Evolutionary conservation across 2,329 filamentous ascomycete species (phyloP), one percentile per base, ranked within the genome.

Genomic region (Microcyclosporella mali): DNA sequence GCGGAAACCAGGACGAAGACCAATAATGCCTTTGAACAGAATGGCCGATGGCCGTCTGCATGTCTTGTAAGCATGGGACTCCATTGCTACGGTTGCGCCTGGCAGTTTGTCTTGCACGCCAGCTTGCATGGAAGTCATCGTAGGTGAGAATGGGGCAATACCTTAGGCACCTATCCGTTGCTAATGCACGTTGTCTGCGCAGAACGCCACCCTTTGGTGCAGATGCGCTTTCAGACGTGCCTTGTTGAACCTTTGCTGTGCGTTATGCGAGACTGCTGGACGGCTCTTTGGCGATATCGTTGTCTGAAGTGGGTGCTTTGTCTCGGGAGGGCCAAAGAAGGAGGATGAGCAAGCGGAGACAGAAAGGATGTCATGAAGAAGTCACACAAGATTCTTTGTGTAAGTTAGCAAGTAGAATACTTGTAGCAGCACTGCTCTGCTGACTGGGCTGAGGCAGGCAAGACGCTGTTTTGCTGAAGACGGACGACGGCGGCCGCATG

Each of bases 321-420:
- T 61, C 53, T 59, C 55, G 56, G 51, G 28, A 32, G 44, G 47
- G 45, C 33, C 47, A 45, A 56, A 57, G 55, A 48, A 47, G 45
- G 49, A 34, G 42, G 49, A 46, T 35, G 37, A 46, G 51, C 50
- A 57, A 54, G 56, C 50, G 50, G 51, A 57, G 50, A 52, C 51
- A 54, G 53, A 53, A 56, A 55, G 55, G 50, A 51, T 46, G 48
- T 49, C 46, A 44, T 52, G 49, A 47, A 55, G 49, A 47, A 51
- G 53, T 58, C 51, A 52, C 52, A 59, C 57, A 54, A 55, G 56
- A 54, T 58, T 47, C 59, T 62, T 62, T 62, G 59, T 62, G 57
- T 43, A 44, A 55, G 53, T 35, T 50, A 50, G 49, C 44, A 42
- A 47, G 30, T 48, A 53, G 45, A 47, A 50, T 61, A 59, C 56